Percentiles rank a stretch among this genome's conserved stretches.
Evolutionary conservation across 1,284 basidiomycete species (phyloP).

Genomic region (Cerioporus squamosus): DNA sequence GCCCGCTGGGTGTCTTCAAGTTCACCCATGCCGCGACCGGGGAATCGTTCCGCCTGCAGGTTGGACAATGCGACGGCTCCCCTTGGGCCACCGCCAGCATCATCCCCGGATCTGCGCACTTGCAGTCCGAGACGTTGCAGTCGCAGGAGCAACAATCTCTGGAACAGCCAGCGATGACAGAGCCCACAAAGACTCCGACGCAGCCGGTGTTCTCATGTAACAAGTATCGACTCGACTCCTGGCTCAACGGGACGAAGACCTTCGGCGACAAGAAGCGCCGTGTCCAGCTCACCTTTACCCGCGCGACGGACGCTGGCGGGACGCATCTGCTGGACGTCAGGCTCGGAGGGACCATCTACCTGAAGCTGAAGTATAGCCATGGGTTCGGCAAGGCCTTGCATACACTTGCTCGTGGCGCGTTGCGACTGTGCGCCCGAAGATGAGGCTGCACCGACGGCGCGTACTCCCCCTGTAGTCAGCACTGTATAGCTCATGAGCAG

Average conservation of each 20-base stretch:
- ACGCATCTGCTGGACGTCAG: constrained; percentile 17
- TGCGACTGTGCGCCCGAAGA: neutral
- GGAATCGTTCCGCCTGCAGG: constrained; percentile 14
- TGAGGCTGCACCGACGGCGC: no score
- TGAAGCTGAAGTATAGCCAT: neutral
- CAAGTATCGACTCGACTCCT: neutral
- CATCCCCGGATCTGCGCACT: neutral
- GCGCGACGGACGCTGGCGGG: neutral
- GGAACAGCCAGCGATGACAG: no score
- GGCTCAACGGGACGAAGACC: constrained; percentile 10
- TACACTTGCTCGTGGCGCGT: neutral
- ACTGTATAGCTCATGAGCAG: no score
- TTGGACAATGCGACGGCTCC: constrained; percentile 7
- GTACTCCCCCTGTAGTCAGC: no score
- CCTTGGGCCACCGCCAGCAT: constrained; percentile 16
- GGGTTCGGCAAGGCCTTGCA: neutral
- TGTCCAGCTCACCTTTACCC: constrained; percentile 21
- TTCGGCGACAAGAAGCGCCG: constrained; percentile 15
- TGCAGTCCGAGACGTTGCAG: no score
- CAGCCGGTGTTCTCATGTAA: neutral
- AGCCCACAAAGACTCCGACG: no score
- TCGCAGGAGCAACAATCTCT: no score
- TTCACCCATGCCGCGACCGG: constrained; percentile 5
- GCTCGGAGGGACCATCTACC: constrained; percentile 9
- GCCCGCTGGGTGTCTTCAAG: constrained; percentile 1